phyloP scores from a whole-genome alignment of 1,139 yeast genomes.

The Candida frijolesensis region DNA sequence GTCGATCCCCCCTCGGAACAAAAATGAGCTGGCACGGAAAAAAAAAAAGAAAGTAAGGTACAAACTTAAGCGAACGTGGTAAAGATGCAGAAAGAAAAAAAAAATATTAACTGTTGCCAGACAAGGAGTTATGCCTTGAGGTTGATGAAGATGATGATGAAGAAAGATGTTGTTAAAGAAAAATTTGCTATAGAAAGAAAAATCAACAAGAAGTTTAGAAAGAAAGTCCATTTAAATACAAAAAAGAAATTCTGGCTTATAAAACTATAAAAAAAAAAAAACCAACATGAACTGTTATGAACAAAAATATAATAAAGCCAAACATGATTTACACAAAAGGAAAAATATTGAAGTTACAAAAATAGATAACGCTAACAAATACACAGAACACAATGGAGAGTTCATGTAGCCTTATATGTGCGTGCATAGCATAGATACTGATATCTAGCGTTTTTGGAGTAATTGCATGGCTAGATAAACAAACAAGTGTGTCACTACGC shows the following conservation, averaged over 20 bases:
- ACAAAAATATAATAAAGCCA: not conserved
- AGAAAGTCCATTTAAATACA: not conserved
- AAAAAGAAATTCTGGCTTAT: not conserved
- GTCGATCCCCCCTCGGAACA: not conserved
- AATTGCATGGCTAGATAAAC: too few species aligned
- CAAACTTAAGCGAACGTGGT: not conserved
- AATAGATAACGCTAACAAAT: not conserved
- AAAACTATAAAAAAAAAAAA: not conserved
- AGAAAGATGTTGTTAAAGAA: not conserved
- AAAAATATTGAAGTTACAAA: not conserved
- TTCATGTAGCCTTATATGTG: too few species aligned
- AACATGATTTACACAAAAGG: not conserved
- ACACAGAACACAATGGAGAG: too few species aligned
- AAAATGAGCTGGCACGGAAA: not conserved
- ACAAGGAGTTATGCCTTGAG: not conserved
- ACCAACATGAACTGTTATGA: not conserved
- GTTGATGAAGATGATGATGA: not conserved
- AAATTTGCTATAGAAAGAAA: not conserved
- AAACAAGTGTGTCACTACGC: too few species aligned
- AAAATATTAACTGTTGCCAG: not conserved
- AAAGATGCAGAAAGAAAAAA: not conserved
- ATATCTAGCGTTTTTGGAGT: too few species aligned
- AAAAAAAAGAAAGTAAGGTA: not conserved
- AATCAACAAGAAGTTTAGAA: not conserved
- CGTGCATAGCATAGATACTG: too few species aligned